Evolutionary conservation across 1,284 basidiomycete genomes (phyloP).

Genomic region (Ganoderma sinense): DNA sequence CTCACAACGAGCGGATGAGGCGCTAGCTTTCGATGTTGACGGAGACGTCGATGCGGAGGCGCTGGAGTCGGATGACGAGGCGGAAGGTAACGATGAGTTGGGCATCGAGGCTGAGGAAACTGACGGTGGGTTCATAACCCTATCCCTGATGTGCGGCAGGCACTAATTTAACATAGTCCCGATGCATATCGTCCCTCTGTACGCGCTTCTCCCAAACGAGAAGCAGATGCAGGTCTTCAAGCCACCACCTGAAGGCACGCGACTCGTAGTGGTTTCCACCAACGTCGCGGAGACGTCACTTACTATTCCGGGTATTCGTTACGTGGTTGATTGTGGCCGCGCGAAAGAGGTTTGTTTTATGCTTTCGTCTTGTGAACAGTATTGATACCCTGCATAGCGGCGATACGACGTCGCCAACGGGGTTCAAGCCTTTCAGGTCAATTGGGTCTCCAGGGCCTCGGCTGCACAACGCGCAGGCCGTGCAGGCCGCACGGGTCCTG

Average conservation of each 20-base stretch:
- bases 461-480: conserved; percentile 78
- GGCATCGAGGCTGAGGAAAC: conserved; percentile 65
- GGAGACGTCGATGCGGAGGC: conserved; percentile 58
- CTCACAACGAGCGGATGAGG: conserved; percentile 43
- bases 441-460: conserved; percentile 82
- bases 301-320: conserved; percentile 80
- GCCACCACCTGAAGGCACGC: conserved; percentile 65
- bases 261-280: conserved; percentile 78
- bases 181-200: conserved; percentile 78
- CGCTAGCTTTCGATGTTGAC: conserved; percentile 66
- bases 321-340: conserved; percentile 81
- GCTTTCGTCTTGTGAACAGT: too few species aligned
- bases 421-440: conserved; percentile 76
- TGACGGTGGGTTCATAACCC: conserved; percentile 55
- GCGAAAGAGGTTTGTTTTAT: conserved; percentile 71
- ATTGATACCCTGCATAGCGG: conserved; percentile 42
- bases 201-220: conserved; percentile 76
- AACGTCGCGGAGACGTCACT: conserved; percentile 85
- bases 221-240: conserved; percentile 82
- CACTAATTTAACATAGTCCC: conserved; percentile 50
- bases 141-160: conserved; percentile 1
- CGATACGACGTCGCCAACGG: conserved; percentile 67
- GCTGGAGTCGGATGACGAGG: conserved; percentile 53
- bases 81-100: conserved; percentile 57
- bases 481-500: conserved; percentile 81